Conservation (phyloP, 148 eudicot genomes). For the Tetragonia tetragonoides region DNA sequence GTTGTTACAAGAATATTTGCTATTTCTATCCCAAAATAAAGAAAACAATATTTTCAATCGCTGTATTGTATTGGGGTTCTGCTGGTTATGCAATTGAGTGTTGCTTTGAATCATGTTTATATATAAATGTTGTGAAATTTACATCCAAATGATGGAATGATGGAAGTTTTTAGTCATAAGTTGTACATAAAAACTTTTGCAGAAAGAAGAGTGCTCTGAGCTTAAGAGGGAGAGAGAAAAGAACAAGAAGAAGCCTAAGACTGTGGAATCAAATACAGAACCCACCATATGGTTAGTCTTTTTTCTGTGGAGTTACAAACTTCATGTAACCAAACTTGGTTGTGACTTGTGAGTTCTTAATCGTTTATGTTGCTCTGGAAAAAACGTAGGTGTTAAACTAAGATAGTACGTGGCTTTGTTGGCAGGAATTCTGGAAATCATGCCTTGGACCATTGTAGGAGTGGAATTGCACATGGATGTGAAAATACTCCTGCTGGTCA, state of each 20-base stretch:
- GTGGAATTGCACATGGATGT: slow-evolving; percentile 26
- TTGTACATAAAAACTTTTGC: slow-evolving; percentile 20
- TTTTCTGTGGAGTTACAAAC: neutral
- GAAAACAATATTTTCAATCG: too few species aligned
- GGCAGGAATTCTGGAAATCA: slow-evolving; percentile 45
- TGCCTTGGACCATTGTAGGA: slow-evolving; percentile 23
- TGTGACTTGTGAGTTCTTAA: neutral
- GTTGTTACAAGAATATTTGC: too few species aligned
- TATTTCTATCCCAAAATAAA: too few species aligned
- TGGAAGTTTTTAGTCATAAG: neutral
- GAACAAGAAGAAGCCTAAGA: slow-evolving; percentile 51
- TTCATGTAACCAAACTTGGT: neutral
- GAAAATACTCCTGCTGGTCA: slow-evolving; percentile 29
- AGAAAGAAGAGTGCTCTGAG: slow-evolving; percentile 66
- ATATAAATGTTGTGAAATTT: neutral
- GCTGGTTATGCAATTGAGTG: too few species aligned
- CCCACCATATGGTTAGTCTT: slow-evolving; percentile 44
- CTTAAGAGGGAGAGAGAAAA: slow-evolving; percentile 65
- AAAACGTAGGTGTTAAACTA: neutral
- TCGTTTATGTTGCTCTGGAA: too few species aligned
- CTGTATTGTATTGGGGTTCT: too few species aligned
- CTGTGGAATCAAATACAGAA: slow-evolving; percentile 32
- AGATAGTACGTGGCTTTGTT: slow-evolving; percentile 23
- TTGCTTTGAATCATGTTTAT: too few species aligned
- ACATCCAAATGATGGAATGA: neutral